phyloP scores from a whole-genome alignment of 768 basidiomycete species.

The Serendipita sp. region DNA sequence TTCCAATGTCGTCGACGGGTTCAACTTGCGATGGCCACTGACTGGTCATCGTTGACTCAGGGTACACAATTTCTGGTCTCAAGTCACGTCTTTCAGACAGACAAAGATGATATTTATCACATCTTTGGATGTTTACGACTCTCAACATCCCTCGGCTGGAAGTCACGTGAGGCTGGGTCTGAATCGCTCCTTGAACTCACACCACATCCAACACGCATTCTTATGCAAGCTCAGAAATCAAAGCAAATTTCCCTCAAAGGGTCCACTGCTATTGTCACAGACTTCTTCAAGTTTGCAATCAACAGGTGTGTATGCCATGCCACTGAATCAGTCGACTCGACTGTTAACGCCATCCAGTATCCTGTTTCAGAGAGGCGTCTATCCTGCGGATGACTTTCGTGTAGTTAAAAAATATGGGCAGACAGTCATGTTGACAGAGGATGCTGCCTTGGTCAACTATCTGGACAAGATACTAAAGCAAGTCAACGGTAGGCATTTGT shows the following conservation, averaged over 20 bases:
- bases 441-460: slow-evolving; percentile 85
- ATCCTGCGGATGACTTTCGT: slow-evolving; percentile 95
- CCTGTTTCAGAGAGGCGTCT: slow-evolving; percentile 90
- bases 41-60: background rate
- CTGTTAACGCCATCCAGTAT: slow-evolving; percentile 36
- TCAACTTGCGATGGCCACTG: background rate
- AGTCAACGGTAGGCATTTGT: slow-evolving; percentile 57
- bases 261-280: slow-evolving; percentile 82
- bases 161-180: background rate
- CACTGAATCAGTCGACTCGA: slow-evolving; percentile 9
- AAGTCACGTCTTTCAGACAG: background rate
- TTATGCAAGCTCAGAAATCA: background rate
- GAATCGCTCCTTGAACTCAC: background rate
- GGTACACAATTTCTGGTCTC: background rate
- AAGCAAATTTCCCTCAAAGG: slow-evolving; percentile 77
- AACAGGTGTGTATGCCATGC: slow-evolving; percentile 55
- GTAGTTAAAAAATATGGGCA: slow-evolving; percentile 99
- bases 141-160: background rate
- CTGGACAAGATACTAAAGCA: slow-evolving; percentile 87
- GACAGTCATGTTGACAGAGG: slow-evolving; percentile 86
- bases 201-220: background rate
- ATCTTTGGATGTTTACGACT: no score
- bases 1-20: background rate
- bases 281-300: slow-evolving; percentile 99
- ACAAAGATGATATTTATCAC: background rate